Evolutionary conservation across 345 rosid genomes (phyloP), one percentile per base, ranked within the genome.

Genomic region (Brassica nigra): DNA sequence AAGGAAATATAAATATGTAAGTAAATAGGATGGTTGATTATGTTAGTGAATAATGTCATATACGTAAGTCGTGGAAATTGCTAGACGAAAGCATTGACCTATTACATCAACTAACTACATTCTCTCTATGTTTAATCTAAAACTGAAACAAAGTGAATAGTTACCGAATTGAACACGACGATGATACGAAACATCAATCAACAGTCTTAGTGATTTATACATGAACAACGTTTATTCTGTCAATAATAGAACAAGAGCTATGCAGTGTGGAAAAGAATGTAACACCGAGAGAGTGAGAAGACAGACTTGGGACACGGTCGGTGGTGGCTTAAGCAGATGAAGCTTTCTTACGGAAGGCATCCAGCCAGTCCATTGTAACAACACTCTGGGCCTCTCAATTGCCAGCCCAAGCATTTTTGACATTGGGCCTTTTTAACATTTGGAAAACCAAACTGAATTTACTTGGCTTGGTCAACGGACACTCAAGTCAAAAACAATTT

Each of bases 401-500:
- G 47, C 47, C 47, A 39, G 47, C 12, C 47, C 47, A 39, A 39
- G 5, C 23, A 42, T 33, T 47, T 73, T 67, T 2, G 23, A 2
- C 18, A 3, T 74, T 52, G n/a, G n/a, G n/a, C 23, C 59, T 33
- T 47, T 73, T 67, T 2, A n/a, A 2, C 18, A 3, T 74, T 52
- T 75, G 20, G 39, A 28, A 34, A 66, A 57, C 30, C 30, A 55
- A 58, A 67, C 44, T 57, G 14, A 36, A 36, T 11, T 16, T 30
- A 5, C 18, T 49, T 69, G 62, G 27, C 9, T 49, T 30, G 62
- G 62, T 69, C 73, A 69, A 69, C 63, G 73, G 9, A 30, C 14
- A 23, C 1, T 8, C 1, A 15, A n/a, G 3, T 73, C 76, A 44
- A 39, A n/a, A 29, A 30, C 30, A 47, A 30, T n/a, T 6, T 3